Evolutionary conservation across 768 basidiomycete genomes (phyloP).

Genomic region (Trametes gibbosa): DNA sequence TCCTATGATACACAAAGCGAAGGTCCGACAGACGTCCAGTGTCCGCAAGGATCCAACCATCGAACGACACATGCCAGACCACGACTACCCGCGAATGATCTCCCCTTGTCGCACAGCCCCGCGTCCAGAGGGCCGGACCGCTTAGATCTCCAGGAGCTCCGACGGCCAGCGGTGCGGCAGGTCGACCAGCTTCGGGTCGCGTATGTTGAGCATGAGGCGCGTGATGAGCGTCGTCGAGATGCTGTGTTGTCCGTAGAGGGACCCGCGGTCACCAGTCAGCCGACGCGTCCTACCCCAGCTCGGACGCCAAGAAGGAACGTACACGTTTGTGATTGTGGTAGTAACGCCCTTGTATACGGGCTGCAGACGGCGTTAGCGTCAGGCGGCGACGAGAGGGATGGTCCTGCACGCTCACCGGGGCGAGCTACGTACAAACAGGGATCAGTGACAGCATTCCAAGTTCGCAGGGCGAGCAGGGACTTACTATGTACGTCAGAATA

Average conservation of each 20-base stretch:
- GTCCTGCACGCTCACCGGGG: neutral
- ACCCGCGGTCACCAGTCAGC: too few relatives aligned
- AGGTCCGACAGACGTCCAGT: too few relatives aligned
- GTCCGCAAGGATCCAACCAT: too few relatives aligned
- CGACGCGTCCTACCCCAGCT: too few relatives aligned
- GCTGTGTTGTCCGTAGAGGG: neutral
- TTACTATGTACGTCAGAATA: slow-evolving; percentile 6
- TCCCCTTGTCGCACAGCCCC: too few relatives aligned
- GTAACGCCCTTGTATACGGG: slow-evolving; percentile 6
- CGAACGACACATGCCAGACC: too few relatives aligned
- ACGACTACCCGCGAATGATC: too few relatives aligned
- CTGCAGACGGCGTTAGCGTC: neutral
- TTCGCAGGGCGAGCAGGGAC: neutral
- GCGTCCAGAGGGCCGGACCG: too few relatives aligned
- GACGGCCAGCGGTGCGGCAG: slow-evolving; percentile 8
- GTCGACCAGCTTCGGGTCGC: slow-evolving; percentile 9
- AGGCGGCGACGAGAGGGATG: neutral
- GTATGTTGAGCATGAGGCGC: slow-evolving; percentile 16
- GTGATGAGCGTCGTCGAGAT: slow-evolving; percentile 13
- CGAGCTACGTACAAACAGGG: neutral
- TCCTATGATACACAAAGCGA: too few relatives aligned
- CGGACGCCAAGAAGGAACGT: neutral
- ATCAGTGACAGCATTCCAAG: neutral
- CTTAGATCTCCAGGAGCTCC: neutral
- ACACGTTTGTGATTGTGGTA: slow-evolving; percentile 13